Conservation (phyloP, 2,329 filamentous ascomycete species). For the Xylariaceae sp. region DNA sequence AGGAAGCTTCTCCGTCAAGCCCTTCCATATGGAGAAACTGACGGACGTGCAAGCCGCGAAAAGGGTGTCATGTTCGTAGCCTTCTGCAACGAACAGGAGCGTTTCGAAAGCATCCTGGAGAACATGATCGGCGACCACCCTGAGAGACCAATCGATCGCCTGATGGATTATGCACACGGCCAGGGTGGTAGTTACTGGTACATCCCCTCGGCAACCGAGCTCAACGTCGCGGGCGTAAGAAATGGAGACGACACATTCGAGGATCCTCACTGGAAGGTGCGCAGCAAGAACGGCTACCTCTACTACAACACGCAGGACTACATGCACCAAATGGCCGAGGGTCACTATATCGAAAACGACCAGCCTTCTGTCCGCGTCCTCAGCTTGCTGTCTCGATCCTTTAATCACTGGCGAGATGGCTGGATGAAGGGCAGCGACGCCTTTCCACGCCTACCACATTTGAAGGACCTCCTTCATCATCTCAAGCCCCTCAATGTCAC, state of each 20-base stretch:
- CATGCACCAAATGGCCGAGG: slow-evolving; percentile 18
- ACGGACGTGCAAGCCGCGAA: slow-evolving; percentile 12
- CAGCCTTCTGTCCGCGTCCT: slow-evolving; percentile 14
- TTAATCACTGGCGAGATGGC: slow-evolving; percentile 19
- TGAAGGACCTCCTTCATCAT: slow-evolving; percentile 10
- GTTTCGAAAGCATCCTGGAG: slow-evolving; percentile 13
- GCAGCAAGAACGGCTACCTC: slow-evolving; percentile 12
- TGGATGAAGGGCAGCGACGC: slow-evolving; percentile 14
- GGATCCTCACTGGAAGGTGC: slow-evolving; percentile 16
- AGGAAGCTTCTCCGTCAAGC: slow-evolving; percentile 16
- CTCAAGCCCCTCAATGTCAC: slow-evolving; percentile 1
- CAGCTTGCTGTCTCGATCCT: slow-evolving; percentile 14
- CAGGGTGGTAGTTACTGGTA: slow-evolving; percentile 16
- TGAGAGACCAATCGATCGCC: slow-evolving; percentile 13
- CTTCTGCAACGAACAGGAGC: slow-evolving; percentile 14
- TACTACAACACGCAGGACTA: slow-evolving; percentile 18
- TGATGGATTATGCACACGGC: slow-evolving; percentile 16
- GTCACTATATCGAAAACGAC: slow-evolving; percentile 9
- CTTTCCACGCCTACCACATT: slow-evolving; percentile 13
- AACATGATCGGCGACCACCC: slow-evolving; percentile 13
- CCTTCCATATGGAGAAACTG: slow-evolving; percentile 9
- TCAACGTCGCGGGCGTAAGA: slow-evolving; percentile 4
- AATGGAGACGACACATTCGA: slow-evolving; percentile 15
- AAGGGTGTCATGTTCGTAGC: slow-evolving; percentile 18
- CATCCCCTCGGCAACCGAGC: slow-evolving; percentile 11